Percentiles rank a stretch among this genome's conserved stretches.
These are phyloP conservation scores for Rhodotorula sp. DNA, from an alignment of 1,284 basidiomycete genomes.

Conservation along the genomic window DNA sequence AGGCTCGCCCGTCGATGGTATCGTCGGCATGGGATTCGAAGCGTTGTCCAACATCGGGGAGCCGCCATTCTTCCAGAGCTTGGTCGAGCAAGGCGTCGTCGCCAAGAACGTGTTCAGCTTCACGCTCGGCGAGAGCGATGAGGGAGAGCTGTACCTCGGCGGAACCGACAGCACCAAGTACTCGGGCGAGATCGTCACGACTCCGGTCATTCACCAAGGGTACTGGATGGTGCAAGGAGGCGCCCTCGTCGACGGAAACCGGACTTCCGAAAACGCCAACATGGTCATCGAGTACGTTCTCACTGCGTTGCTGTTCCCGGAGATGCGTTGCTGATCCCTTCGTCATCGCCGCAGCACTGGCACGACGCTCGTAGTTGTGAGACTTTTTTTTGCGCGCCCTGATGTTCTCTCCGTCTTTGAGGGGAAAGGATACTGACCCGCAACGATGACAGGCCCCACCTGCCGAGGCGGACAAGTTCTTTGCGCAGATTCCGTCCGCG, in stretches of 20 bases:
- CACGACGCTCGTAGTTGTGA: constrained; percentile 53
- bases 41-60: constrained; percentile 38
- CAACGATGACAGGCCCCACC: constrained; percentile 41
- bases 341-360: constrained; percentile 49
- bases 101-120: constrained; percentile 57
- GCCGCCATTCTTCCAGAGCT: constrained; percentile 42
- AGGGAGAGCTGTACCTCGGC: constrained; percentile 60
- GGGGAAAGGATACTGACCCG: constrained; percentile 44
- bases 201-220: constrained; percentile 8
- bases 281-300: constrained; percentile 54
- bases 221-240: constrained; percentile 47
- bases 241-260: constrained; percentile 19
- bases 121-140: constrained; percentile 51
- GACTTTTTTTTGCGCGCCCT: background rate
- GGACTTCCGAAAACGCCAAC: constrained; percentile 33
- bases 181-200: constrained; percentile 5
- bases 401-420: background rate
- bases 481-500: constrained; percentile 53
- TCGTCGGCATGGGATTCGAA: constrained; percentile 48
- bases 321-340: background rate
- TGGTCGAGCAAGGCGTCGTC: constrained; percentile 48
- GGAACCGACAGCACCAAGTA: constrained; percentile 50
- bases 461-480: constrained; percentile 50
- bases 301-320: too few species aligned
- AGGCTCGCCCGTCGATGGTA: constrained; percentile 45